These are phyloP conservation scores for Barbatosphaeria neglecta DNA, from an alignment of 495 filamentous ascomycete genomes.

Conservation along the genomic window DNA sequence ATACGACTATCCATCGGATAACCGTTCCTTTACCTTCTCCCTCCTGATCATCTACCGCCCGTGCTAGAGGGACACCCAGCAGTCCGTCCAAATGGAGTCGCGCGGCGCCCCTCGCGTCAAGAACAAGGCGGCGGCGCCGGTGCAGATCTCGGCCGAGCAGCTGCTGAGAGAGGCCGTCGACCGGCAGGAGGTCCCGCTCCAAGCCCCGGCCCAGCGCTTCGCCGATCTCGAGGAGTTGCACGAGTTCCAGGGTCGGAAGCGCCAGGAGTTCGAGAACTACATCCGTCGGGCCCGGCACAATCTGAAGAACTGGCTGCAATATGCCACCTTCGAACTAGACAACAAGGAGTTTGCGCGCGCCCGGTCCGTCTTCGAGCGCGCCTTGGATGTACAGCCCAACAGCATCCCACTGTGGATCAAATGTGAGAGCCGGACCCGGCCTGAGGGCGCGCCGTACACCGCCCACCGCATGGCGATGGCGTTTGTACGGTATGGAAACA, in stretches of 20 bases:
- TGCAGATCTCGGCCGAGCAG: conserved; percentile 93
- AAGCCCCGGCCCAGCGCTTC: conserved; percentile 88
- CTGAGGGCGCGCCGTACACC: too few species aligned
- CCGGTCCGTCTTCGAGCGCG: conserved; percentile 91
- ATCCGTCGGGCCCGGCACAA: conserved; percentile 88
- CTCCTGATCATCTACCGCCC: too few species aligned
- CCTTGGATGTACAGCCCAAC: conserved; percentile 82
- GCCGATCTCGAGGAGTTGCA: conserved; percentile 96
- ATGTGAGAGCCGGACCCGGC: background rate
- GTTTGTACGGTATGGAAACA: too few species aligned
- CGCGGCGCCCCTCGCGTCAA: conserved; percentile 94
- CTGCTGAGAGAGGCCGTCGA: conserved; percentile 96
- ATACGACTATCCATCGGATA: too few species aligned
- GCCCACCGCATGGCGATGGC: too few species aligned
- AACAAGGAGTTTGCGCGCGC: conserved; percentile 97
- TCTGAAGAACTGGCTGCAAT: conserved; percentile 98
- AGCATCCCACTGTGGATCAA: conserved; percentile 57
- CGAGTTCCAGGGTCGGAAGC: conserved; percentile 90
- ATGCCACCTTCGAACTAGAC: conserved; percentile 94
- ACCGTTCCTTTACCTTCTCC: too few species aligned
- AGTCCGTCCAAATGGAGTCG: conserved; percentile 64
- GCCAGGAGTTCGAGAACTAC: conserved; percentile 97
- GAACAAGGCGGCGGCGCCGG: conserved; percentile 81
- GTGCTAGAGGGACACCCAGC: background rate
- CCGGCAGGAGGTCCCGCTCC: conserved; percentile 78